These are phyloP conservation scores for Sugiyamaella lignohabitans DNA, from an alignment of 805 yeast species.

Conservation along the genomic window DNA sequence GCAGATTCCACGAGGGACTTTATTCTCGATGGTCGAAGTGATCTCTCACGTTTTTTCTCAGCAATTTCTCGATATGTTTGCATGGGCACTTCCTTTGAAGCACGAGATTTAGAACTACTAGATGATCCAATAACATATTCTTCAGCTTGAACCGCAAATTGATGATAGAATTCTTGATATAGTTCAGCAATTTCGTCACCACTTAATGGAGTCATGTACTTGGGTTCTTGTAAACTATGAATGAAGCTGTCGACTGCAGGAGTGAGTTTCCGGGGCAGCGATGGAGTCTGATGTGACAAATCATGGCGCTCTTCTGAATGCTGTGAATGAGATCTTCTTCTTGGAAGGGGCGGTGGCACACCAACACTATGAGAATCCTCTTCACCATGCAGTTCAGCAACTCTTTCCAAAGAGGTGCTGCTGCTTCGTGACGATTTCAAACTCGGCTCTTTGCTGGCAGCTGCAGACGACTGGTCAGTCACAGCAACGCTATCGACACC, in stretches of 20 bases:
- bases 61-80: conserved; percentile 31
- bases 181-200: conserved; percentile 35
- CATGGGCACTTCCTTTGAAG: conserved; percentile 29
- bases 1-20: conserved; percentile 28
- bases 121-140: conserved; percentile 19
- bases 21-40: conserved; percentile 23
- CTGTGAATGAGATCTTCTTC: background rate
- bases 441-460: background rate
- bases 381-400: background rate
- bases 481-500: background rate
- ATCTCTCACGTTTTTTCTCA: conserved; percentile 27
- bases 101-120: conserved; percentile 20
- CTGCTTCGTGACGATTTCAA: background rate
- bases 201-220: conserved; percentile 31
- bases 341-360: background rate
- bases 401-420: background rate
- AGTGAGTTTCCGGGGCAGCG: background rate
- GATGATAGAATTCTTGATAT: conserved; percentile 36
- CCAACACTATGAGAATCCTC: background rate
- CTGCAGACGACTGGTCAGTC: background rate
- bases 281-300: background rate
- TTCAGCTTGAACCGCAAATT: conserved; percentile 27
- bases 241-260: conserved; percentile 23
- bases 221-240: conserved; percentile 33
- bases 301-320: background rate